Conservation (phyloP, 345 rosid species). For the Citrus maxima region DNA sequence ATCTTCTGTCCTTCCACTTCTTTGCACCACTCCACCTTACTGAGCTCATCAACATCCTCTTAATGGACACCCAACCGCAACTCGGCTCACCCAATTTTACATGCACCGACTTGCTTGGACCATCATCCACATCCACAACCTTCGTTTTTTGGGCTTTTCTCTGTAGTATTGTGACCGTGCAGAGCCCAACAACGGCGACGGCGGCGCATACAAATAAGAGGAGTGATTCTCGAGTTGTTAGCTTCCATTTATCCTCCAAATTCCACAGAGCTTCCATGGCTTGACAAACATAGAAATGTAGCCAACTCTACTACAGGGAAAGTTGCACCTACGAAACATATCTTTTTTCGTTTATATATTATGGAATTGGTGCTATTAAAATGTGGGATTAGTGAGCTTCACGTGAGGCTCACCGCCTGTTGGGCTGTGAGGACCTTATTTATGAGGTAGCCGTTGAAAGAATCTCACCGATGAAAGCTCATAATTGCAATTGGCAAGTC, state of each 20-base stretch:
- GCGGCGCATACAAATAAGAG: slow-evolving; percentile 47
- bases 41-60: slow-evolving; percentile 48
- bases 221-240: slow-evolving; percentile 51
- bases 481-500: slow-evolving; percentile 21
- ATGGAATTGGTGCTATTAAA: neutral
- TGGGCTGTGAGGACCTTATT: neutral
- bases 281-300: neutral
- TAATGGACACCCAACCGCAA: slow-evolving; percentile 37
- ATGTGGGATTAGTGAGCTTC: slow-evolving; percentile 33
- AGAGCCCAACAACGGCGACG: slow-evolving; percentile 39
- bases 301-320: neutral
- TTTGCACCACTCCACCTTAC: slow-evolving; percentile 70
- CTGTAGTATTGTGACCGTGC: slow-evolving; percentile 36
- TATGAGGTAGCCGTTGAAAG: slow-evolving; percentile 20
- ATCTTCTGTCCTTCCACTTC: slow-evolving; percentile 45
- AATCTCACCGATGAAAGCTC: slow-evolving; percentile 21
- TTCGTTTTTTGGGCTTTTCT: slow-evolving; percentile 36
- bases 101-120: neutral
- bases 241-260: slow-evolving; percentile 59
- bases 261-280: slow-evolving; percentile 73
- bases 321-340: neutral
- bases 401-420: slow-evolving; percentile 51
- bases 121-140: slow-evolving; percentile 5
- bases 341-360: neutral
- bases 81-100: slow-evolving; percentile 17